Percentiles rank a stretch among this genome's conserved stretches.
Conservation (phyloP, 129 eudicot species). For the Centrapalus pauciflorus region DNA sequence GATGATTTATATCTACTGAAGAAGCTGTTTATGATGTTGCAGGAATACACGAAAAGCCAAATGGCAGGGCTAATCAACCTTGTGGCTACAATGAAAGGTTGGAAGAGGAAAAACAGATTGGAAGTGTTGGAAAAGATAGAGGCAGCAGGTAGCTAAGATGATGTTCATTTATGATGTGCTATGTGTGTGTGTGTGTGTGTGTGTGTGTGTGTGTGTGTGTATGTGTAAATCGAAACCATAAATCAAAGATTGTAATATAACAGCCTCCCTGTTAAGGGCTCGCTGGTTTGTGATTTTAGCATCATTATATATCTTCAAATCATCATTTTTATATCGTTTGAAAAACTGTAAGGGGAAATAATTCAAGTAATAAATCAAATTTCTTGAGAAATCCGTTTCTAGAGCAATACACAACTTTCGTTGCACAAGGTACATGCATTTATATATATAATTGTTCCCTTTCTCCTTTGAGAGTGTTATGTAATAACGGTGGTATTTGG, state of each 20-base stretch:
- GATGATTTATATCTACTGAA: not conserved
- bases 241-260: conserved; percentile 15
- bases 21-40: conserved; percentile 7
- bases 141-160: conserved; percentile 30
- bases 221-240: conserved; percentile 19
- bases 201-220: not conserved
- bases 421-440: not conserved
- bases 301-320: conserved; percentile 26
- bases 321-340: conserved; percentile 9
- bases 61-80: conserved; percentile 79
- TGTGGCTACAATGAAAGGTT: conserved; percentile 91
- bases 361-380: conserved; percentile 5
- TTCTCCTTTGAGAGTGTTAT: no score
- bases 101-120: conserved; percentile 94
- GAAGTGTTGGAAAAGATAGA: conserved; percentile 91
- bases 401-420: not conserved
- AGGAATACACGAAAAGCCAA: conserved; percentile 93
- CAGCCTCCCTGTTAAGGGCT: conserved; percentile 27
- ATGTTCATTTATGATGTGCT: conserved; percentile 6
- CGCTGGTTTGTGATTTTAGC: conserved; percentile 16
- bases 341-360: conserved; percentile 15
- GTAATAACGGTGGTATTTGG: no score
- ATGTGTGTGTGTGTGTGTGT: not conserved
- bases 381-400: no score
- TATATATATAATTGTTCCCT: no score